Evolutionary conservation across 345 rosid species (phyloP).

Genomic region (Ricinus communis): DNA sequence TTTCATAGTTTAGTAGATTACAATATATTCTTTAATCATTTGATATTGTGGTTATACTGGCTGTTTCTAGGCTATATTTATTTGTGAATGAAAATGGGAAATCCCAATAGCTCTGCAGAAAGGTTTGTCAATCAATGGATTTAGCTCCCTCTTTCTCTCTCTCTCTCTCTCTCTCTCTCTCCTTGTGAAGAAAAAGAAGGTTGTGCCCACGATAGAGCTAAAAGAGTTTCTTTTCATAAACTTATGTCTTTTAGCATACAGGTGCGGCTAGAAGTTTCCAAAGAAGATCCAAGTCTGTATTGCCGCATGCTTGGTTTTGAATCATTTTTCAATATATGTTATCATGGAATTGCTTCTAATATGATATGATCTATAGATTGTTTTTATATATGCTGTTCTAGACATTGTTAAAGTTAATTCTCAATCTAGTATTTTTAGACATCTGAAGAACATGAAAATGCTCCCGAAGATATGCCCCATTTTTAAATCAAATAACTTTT

Average conservation of each 20-base stretch:
- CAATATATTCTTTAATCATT: constrained; percentile 10
- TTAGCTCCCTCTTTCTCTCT: not conserved
- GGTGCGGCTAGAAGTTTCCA: not conserved
- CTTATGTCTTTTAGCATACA: not conserved
- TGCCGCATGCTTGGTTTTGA: not conserved
- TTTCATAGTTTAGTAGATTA: constrained; percentile 46
- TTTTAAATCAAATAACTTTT: too few relatives aligned
- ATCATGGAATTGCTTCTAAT: too few relatives aligned
- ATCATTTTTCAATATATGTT: not conserved
- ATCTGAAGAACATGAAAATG: too few relatives aligned
- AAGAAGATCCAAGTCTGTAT: not conserved
- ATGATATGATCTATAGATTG: too few relatives aligned
- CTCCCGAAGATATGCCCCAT: too few relatives aligned
- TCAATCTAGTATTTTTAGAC: too few relatives aligned
- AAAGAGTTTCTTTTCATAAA: not conserved
- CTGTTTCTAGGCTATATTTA: constrained; percentile 6
- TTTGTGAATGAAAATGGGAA: constrained; percentile 19
- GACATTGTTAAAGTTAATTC: too few relatives aligned
- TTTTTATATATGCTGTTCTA: too few relatives aligned
- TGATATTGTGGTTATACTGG: not conserved
- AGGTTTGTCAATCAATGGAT: not conserved
- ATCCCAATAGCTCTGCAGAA: not conserved
- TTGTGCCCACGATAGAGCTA: not conserved
- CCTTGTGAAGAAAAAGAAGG: not conserved
- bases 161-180: too few relatives aligned